Conservation (phyloP, 768 basidiomycete species). For the Tubosaeta sp. region DNA sequence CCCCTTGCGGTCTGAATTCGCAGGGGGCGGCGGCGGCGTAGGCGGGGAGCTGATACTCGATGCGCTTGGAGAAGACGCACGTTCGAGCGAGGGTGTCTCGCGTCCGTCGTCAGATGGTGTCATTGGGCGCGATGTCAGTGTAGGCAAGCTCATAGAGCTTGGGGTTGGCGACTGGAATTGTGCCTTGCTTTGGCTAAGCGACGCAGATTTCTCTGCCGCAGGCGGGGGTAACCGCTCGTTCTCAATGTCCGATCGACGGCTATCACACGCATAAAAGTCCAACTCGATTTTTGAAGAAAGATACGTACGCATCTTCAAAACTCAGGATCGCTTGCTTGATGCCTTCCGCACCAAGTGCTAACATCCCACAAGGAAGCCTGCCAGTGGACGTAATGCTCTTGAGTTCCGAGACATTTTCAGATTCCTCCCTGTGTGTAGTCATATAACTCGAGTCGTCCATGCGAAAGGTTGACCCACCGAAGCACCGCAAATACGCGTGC, state of each 20-base stretch:
- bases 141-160: not conserved
- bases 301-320: slow-evolving; percentile 63
- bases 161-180: slow-evolving; percentile 2
- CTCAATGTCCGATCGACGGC: slow-evolving; percentile 26
- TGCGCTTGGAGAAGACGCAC: slow-evolving; percentile 21
- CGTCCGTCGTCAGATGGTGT: slow-evolving; percentile 35
- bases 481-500: slow-evolving; percentile 64
- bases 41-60: slow-evolving; percentile 24
- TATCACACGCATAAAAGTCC: not conserved
- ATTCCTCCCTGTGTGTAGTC: slow-evolving; percentile 43
- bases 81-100: slow-evolving; percentile 25
- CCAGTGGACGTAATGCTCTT: slow-evolving; percentile 53
- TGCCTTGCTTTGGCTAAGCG: slow-evolving; percentile 3
- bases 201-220: slow-evolving; percentile 21
- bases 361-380: slow-evolving; percentile 48
- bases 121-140: slow-evolving; percentile 6
- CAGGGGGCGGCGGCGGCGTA: slow-evolving; percentile 18
- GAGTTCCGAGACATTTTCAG: slow-evolving; percentile 71
- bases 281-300: not conserved
- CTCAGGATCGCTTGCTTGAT: slow-evolving; percentile 68
- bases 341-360: slow-evolving; percentile 62
- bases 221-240: slow-evolving; percentile 25
- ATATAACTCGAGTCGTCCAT: not conserved
- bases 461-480: slow-evolving; percentile 38
- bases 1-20: slow-evolving; percentile 14